Evolutionary conservation across 495 filamentous ascomycete species (phyloP).

Genomic region (Massariosphaeria phaeospora): DNA sequence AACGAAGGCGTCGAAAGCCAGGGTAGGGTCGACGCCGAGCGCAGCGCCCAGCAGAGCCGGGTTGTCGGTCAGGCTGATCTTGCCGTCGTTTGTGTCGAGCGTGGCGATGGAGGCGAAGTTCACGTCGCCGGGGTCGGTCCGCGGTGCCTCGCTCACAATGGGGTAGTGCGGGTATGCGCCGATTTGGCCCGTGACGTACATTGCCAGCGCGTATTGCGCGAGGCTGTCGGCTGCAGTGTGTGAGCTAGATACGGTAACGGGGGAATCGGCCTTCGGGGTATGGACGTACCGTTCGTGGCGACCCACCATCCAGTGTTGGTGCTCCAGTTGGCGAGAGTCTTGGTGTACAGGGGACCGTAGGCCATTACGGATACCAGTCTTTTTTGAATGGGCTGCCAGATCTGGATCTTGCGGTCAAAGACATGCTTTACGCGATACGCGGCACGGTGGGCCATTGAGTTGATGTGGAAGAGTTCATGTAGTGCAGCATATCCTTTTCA

Average conservation of each 20-base stretch:
- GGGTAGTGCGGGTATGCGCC: conserved; percentile 7
- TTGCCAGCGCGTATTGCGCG: conserved; percentile 3
- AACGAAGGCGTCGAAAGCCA: background rate
- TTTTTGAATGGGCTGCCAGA: background rate
- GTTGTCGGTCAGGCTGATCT: background rate
- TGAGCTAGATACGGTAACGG: background rate
- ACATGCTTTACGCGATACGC: background rate
- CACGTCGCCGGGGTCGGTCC: background rate
- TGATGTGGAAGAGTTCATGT: conserved; percentile 11
- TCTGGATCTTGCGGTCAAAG: conserved; percentile 1
- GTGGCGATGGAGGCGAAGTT: background rate
- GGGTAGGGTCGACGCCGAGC: background rate
- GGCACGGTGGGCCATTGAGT: background rate
- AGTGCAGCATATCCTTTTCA: background rate
- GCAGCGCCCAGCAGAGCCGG: background rate
- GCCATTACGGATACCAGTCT: background rate
- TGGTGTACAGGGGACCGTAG: conserved; percentile 9
- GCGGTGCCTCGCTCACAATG: background rate
- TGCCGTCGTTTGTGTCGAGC: background rate
- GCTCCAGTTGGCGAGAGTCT: conserved; percentile 2
- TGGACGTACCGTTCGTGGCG: conserved; percentile 9
- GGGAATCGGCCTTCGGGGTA: background rate
- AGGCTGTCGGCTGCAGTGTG: conserved; percentile 13
- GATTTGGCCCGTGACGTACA: background rate
- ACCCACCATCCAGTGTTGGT: background rate